Conservation (phyloP, 257 asterid genomes). For the Anisodus acutangulus region DNA sequence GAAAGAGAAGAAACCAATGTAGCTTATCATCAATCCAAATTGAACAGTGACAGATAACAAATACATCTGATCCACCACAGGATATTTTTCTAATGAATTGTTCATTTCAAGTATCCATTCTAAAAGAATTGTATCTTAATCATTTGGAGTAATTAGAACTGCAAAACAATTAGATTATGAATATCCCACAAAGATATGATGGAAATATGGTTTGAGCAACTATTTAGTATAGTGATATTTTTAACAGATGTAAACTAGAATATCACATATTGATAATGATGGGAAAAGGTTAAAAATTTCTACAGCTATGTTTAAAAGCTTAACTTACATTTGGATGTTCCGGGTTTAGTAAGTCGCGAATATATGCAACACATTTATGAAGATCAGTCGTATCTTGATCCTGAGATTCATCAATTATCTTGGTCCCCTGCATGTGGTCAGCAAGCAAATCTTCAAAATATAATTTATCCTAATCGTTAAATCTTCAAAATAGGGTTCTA, state of each 20-base stretch:
- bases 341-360: slow-evolving; percentile 52
- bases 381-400: slow-evolving; percentile 95
- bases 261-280: not conserved
- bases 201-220: not conserved
- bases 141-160: not conserved
- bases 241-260: not conserved
- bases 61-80: not conserved
- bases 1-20: not conserved
- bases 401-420: slow-evolving; percentile 67
- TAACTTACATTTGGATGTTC: slow-evolving; percentile 63
- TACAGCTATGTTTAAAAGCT: not conserved
- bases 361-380: slow-evolving; percentile 75
- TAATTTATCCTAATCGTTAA: not conserved
- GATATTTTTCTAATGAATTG: not conserved
- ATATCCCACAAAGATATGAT: slow-evolving; percentile 8
- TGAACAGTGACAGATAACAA: not conserved
- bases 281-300: not conserved
- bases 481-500: slow-evolving; percentile 26
- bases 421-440: slow-evolving; percentile 70
- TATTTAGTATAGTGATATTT: not conserved
- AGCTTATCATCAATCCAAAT: not conserved
- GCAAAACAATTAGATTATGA: not conserved
- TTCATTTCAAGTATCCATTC: not conserved
- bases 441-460: slow-evolving; percentile 32
- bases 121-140: not conserved